Conservation (phyloP, 2,329 filamentous ascomycete genomes). For the Aspergillus quadricinctus region DNA sequence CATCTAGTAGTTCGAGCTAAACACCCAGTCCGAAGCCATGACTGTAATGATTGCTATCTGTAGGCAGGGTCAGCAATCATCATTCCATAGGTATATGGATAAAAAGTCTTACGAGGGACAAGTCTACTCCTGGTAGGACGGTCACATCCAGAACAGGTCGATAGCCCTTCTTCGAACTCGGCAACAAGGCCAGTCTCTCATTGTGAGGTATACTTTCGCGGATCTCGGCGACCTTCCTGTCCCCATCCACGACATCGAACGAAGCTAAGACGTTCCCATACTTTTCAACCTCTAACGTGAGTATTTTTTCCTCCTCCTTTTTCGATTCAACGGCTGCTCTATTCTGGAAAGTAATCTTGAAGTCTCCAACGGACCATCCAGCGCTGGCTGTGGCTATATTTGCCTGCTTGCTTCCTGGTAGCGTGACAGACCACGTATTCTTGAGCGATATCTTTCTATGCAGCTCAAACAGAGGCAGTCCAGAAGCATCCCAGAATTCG, state of each 20-base stretch:
- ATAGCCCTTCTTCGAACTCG: constrained; percentile 14
- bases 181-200: constrained; percentile 11
- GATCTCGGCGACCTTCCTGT: constrained; percentile 16
- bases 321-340: constrained; percentile 14
- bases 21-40: constrained; percentile 17
- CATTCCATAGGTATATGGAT: not conserved
- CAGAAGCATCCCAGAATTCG: constrained; percentile 26
- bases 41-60: constrained; percentile 18
- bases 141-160: constrained; percentile 23
- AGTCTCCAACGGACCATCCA: constrained; percentile 8
- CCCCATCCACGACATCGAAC: constrained; percentile 20
- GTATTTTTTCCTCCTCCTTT: constrained; percentile 13
- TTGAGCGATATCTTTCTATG: constrained; percentile 10
- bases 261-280: constrained; percentile 13
- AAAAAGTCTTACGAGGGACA: constrained; percentile 18
- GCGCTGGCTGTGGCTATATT: constrained; percentile 9
- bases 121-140: constrained; percentile 21
- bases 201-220: constrained; percentile 18
- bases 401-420: constrained; percentile 20
- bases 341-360: constrained; percentile 22
- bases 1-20: constrained; percentile 12
- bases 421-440: constrained; percentile 16
- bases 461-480: constrained; percentile 26
- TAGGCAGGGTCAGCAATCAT: not conserved
- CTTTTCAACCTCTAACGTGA: constrained; percentile 15